Evolutionary conservation across 495 filamentous ascomycete species (phyloP).

Genomic region (Symbiotaphrina buchneri): DNA sequence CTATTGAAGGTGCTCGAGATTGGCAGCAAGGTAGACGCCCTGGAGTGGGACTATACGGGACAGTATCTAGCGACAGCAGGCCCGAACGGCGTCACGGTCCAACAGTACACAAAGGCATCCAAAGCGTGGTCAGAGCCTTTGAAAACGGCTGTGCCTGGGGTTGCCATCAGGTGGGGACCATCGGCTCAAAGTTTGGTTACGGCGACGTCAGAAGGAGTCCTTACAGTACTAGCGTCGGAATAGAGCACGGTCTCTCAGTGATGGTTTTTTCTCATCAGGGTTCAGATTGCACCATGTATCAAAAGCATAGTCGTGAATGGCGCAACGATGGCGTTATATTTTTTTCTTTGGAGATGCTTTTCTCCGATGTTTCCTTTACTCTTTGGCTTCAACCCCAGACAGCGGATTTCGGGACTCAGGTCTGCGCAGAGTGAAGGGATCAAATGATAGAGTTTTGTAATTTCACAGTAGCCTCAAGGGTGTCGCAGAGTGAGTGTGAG

Average conservation of each 20-base stretch:
- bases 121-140: slow-evolving; percentile 85
- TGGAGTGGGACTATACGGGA: slow-evolving; percentile 86
- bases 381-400: too few species aligned
- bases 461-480: too few species aligned
- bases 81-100: slow-evolving; percentile 59
- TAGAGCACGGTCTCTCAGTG: slow-evolving; percentile 2
- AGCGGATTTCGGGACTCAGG: too few species aligned
- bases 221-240: slow-evolving; percentile 35
- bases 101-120: slow-evolving; percentile 59
- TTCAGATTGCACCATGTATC: too few species aligned
- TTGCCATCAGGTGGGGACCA: slow-evolving; percentile 54
- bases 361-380: too few species aligned
- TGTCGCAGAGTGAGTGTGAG: too few species aligned
- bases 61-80: slow-evolving; percentile 78
- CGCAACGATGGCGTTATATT: too few species aligned
- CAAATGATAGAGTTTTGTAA: too few species aligned
- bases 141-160: slow-evolving; percentile 45
- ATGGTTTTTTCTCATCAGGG: too few species aligned
- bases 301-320: too few species aligned
- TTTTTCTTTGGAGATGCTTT: too few species aligned
- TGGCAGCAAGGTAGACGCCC: slow-evolving; percentile 43
- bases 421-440: too few species aligned
- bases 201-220: slow-evolving; percentile 46
- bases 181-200: slow-evolving; percentile 51
- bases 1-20: slow-evolving; percentile 62